Evolutionary conservation across 805 yeast species (phyloP).

Genomic region (Candida patagonica): DNA sequence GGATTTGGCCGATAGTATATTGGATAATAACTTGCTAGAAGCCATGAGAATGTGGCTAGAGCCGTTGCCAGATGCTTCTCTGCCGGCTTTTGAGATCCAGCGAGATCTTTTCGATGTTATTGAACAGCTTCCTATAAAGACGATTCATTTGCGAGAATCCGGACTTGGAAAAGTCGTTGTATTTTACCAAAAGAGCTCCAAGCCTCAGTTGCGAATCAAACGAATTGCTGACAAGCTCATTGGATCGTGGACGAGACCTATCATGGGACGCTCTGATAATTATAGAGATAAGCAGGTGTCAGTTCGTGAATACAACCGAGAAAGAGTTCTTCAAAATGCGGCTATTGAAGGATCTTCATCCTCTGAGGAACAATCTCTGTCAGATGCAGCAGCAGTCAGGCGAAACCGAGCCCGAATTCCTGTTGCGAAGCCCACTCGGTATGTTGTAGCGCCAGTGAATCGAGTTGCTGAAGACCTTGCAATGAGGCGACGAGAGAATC

Average conservation of each 20-base stretch:
- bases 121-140: constrained; percentile 77
- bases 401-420: constrained; percentile 95
- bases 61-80: constrained; percentile 94
- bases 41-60: constrained; percentile 96
- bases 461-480: constrained; percentile 7
- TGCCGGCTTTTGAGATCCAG: constrained; percentile 97
- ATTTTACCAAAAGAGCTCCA: constrained; percentile 84
- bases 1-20: constrained; percentile 79
- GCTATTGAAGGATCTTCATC: constrained; percentile 21
- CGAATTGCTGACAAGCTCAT: constrained; percentile 83
- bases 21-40: constrained; percentile 88
- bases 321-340: constrained; percentile 11
- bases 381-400: constrained; percentile 84
- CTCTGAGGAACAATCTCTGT: constrained; percentile 37
- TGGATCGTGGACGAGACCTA: constrained; percentile 98
- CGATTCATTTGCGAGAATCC: constrained; percentile 88
- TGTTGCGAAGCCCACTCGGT: constrained; percentile 79
- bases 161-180: constrained; percentile 90
- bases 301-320: constrained; percentile 48
- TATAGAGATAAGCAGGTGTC: constrained; percentile 78
- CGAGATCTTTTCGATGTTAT: constrained; percentile 72
- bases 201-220: constrained; percentile 80
- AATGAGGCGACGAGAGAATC: constrained; percentile 32
- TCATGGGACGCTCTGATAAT: constrained; percentile 89
- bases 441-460: constrained; percentile 81